Evolutionary conservation across 352 stramenopile species (phyloP).

Genomic region (Pythium aphanidermatum): DNA sequence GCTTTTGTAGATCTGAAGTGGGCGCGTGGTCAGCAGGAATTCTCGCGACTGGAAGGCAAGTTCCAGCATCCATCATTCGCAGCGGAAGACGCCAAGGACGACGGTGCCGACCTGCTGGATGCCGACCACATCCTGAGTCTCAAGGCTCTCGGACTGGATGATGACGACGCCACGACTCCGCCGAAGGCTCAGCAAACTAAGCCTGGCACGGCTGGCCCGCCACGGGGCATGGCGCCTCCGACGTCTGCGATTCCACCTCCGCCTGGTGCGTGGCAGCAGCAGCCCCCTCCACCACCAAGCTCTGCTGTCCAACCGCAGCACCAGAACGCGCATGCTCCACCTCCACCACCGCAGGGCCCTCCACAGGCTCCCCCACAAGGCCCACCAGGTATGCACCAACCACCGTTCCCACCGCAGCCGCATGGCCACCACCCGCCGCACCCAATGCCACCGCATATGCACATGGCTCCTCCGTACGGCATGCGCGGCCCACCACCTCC

Average conservation of each 20-base stretch:
- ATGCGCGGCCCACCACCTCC: conserved; percentile 31
- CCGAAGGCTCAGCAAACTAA: too few species aligned
- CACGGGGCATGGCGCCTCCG: conserved; percentile 10
- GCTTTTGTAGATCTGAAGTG: conserved; percentile 52
- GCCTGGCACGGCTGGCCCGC: background rate
- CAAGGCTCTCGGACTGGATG: conserved; percentile 57
- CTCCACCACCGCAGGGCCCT: conserved; percentile 19
- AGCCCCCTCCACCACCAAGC: background rate
- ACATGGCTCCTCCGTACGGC: conserved; percentile 10
- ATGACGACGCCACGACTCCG: conserved; percentile 39
- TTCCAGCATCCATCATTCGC: conserved; percentile 20
- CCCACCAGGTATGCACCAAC: conserved; percentile 9
- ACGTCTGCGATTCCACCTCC: conserved; percentile 16
- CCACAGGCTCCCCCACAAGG: too few species aligned
- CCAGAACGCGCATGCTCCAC: conserved; percentile 15
- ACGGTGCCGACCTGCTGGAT: conserved; percentile 52
- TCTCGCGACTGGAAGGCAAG: conserved; percentile 52
- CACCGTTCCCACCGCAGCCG: conserved; percentile 18
- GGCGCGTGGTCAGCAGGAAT: conserved; percentile 68
- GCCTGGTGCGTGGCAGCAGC: conserved; percentile 21
- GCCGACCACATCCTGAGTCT: conserved; percentile 64
- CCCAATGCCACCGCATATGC: conserved; percentile 16
- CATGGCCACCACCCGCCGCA: conserved; percentile 21
- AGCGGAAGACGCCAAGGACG: conserved; percentile 14
- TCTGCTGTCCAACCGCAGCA: conserved; percentile 7